Conservation (phyloP, 2,329 filamentous ascomycete genomes). For the Ophiocordyceps unilateralis region DNA sequence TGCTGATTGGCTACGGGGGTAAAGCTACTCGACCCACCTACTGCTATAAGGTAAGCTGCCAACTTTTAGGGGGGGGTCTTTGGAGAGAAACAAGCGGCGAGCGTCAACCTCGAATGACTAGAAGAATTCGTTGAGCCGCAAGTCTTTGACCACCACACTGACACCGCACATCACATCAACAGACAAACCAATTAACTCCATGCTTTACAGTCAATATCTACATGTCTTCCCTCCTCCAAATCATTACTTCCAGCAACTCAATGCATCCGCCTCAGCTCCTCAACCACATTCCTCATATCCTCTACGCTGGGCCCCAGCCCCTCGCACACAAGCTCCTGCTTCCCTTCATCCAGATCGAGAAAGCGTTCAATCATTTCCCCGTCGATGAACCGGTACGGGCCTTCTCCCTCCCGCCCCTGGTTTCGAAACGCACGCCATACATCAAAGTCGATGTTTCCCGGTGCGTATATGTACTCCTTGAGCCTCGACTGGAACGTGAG, state of each 20-base stretch:
- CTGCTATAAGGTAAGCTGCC: background rate
- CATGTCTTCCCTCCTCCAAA: too few relatives aligned
- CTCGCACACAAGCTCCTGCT: conserved; percentile 34
- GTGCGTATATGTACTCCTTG: conserved; percentile 44
- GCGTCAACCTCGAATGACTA: too few relatives aligned
- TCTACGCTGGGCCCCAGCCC: conserved; percentile 44
- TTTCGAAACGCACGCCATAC: conserved; percentile 72
- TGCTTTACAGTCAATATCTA: too few relatives aligned
- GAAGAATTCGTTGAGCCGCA: too few relatives aligned
- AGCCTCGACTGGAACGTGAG: conserved; percentile 65
- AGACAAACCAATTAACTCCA: too few relatives aligned
- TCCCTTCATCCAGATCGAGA: conserved; percentile 47
- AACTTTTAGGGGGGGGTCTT: too few relatives aligned
- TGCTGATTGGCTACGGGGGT: conserved; percentile 22
- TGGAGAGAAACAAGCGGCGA: too few relatives aligned
- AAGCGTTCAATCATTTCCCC: conserved; percentile 82
- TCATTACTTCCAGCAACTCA: conserved; percentile 15
- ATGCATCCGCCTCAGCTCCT: conserved; percentile 45
- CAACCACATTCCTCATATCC: conserved; percentile 43
- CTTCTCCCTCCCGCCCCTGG: conserved; percentile 52
- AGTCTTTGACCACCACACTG: too few relatives aligned
- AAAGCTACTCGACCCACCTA: background rate
- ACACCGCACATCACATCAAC: too few relatives aligned
- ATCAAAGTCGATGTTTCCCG: conserved; percentile 61
- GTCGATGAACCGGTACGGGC: conserved; percentile 77